A percentile compares a stretch with the other conserved stretches of the same genome.
Evolutionary conservation across 192 early-diverging fungal species (phyloP).

Genomic region (Rhizoclosmatium sp.): DNA sequence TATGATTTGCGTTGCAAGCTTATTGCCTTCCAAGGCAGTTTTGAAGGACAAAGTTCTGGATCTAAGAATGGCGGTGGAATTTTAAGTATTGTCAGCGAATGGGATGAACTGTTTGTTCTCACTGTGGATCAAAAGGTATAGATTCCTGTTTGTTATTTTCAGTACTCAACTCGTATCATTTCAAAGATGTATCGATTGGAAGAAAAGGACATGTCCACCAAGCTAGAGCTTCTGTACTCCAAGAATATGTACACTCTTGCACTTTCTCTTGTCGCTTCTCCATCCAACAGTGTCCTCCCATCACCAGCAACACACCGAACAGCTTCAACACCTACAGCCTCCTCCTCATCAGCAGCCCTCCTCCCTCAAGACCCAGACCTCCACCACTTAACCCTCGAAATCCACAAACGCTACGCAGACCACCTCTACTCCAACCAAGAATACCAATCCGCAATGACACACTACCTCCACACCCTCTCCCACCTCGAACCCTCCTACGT

Average conservation of each 20-base stretch:
- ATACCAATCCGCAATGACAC: constrained; percentile 88
- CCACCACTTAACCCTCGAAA: constrained; percentile 63
- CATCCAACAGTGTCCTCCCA: constrained; percentile 19
- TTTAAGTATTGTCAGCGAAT: constrained; percentile 77
- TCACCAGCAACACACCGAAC: background rate
- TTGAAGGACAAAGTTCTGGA: constrained; percentile 61
- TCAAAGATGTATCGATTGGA: constrained; percentile 67
- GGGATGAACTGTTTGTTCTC: constrained; percentile 89
- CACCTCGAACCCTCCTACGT: constrained; percentile 95
- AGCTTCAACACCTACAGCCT: background rate
- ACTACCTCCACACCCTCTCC: constrained; percentile 92
- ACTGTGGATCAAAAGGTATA: constrained; percentile 75
- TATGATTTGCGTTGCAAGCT: constrained; percentile 94
- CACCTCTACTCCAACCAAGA: constrained; percentile 83
- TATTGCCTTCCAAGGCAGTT: constrained; percentile 84
- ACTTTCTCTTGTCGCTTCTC: constrained; percentile 75
- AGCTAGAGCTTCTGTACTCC: constrained; percentile 87
- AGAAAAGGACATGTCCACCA: constrained; percentile 87
- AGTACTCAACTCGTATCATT: background rate
- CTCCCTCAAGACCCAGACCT: constrained; percentile 9
- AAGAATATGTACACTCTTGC: constrained; percentile 91
- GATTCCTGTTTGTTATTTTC: constrained; percentile 6
- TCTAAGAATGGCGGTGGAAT: constrained; percentile 44
- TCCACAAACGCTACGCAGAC: constrained; percentile 94
- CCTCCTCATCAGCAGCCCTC: background rate